Conservation (phyloP, 2,329 filamentous ascomycete species). For the Pseudogymnoascus sp. region DNA sequence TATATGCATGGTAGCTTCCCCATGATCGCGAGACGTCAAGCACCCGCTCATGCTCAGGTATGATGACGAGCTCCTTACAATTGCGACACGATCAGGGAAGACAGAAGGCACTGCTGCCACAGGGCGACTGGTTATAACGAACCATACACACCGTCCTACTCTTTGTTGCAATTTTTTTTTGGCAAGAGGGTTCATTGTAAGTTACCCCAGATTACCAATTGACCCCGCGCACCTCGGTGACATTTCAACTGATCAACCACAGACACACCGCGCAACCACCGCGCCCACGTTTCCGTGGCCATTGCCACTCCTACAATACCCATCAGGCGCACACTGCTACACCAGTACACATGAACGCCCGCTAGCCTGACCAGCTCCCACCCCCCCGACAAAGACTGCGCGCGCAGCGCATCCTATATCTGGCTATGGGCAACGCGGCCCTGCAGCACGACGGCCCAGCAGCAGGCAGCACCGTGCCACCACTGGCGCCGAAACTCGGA, state of each 20-base stretch:
- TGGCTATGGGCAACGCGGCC: not conserved
- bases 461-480: constrained; percentile 25
- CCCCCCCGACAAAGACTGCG: constrained; percentile 1
- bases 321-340: constrained; percentile 1
- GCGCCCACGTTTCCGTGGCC: not conserved
- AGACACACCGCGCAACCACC: not conserved
- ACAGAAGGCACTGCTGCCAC: constrained; percentile 5
- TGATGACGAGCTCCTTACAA: constrained; percentile 8
- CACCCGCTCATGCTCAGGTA: constrained; percentile 6
- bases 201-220: constrained; percentile 4
- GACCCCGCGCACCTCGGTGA: constrained; percentile 6
- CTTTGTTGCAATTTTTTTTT: not conserved
- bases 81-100: constrained; percentile 7
- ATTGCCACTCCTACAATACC: not conserved
- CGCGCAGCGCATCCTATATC: constrained; percentile 4
- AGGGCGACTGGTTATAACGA: constrained; percentile 8
- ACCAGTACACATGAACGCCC: constrained; percentile 5
- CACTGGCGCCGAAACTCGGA: not conserved
- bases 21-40: constrained; percentile 7
- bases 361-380: constrained; percentile 2
- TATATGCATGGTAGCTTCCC: constrained; percentile 7
- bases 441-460: constrained; percentile 25
- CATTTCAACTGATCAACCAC: not conserved
- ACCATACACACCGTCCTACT: not conserved
- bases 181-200: not conserved